Conservation (phyloP, 2,329 filamentous ascomycete species). For the Fusarium clavum region DNA sequence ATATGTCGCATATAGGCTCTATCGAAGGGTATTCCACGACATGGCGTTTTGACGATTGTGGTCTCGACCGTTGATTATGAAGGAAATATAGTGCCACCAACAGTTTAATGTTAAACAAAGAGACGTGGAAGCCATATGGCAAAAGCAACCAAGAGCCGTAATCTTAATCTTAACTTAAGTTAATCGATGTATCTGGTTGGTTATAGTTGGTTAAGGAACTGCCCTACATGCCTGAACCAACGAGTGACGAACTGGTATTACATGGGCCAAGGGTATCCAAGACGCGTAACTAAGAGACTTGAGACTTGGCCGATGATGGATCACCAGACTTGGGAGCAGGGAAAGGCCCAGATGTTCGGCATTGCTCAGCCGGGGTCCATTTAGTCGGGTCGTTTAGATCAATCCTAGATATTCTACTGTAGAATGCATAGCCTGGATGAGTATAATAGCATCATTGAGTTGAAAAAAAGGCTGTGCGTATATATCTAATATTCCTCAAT, state of each 20-base stretch:
- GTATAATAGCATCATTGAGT: neutral
- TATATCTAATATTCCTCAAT: constrained; percentile 18
- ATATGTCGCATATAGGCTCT: constrained; percentile 5
- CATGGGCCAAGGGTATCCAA: constrained; percentile 27
- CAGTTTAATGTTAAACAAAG: neutral
- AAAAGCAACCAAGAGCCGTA: constrained; percentile 23
- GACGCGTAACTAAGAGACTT: constrained; percentile 20
- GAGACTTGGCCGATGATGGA: constrained; percentile 3
- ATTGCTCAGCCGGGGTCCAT: constrained; percentile 23
- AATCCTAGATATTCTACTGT: neutral
- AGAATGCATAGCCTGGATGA: constrained; percentile 18
- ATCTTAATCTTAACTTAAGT: neutral
- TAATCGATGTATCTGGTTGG: neutral
- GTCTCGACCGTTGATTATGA: constrained; percentile 6
- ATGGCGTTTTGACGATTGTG: constrained; percentile 2
- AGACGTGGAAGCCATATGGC: constrained; percentile 1
- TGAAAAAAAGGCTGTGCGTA: constrained; percentile 21
- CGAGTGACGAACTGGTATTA: constrained; percentile 13
- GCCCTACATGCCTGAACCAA: neutral
- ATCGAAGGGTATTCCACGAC: neutral
- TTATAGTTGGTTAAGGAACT: neutral
- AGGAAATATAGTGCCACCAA: neutral
- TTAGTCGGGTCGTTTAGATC: constrained; percentile 30
- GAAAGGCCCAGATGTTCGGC: constrained; percentile 20
- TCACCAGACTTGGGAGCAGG: neutral